These are phyloP conservation scores for Stromatinia cepivora DNA, from an alignment of 2,329 filamentous ascomycete species.

Conservation along the genomic window DNA sequence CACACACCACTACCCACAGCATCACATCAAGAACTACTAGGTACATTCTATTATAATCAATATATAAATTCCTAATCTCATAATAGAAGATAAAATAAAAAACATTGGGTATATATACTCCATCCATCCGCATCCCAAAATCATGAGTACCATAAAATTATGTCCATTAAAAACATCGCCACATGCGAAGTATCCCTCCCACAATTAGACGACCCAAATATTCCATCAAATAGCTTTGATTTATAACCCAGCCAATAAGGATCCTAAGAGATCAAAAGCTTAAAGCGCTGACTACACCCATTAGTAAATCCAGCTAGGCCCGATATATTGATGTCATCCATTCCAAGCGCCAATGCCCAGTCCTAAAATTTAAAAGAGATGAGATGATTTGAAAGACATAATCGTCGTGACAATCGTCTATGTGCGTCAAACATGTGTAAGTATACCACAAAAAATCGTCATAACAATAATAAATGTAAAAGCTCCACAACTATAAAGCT, in stretches of 20 bases:
- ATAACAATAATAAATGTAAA: not conserved
- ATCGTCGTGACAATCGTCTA: slow-evolving; percentile 1
- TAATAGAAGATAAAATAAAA: slow-evolving; percentile 29
- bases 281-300: not conserved
- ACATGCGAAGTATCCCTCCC: not conserved
- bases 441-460: not conserved
- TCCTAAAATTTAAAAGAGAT: not conserved
- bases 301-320: not conserved
- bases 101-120: slow-evolving; percentile 21
- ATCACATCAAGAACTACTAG: not conserved
- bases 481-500: not conserved
- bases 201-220: not conserved
- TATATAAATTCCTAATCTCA: not conserved
- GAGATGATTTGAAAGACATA: not conserved
- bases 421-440: slow-evolving; percentile 1
- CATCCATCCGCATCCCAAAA: slow-evolving; percentile 7
- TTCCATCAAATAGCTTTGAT: not conserved
- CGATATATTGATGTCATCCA: not conserved
- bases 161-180: not conserved
- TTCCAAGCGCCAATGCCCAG: slow-evolving; percentile 7
- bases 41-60: not conserved
- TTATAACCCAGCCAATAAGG: not conserved
- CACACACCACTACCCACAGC: no score
- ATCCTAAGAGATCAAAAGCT: not conserved
- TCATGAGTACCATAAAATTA: not conserved